A percentile compares a stretch with the other conserved stretches of the same genome.
Conservation (phyloP, 495 filamentous ascomycete species). For the Tuber melanosporum region DNA sequence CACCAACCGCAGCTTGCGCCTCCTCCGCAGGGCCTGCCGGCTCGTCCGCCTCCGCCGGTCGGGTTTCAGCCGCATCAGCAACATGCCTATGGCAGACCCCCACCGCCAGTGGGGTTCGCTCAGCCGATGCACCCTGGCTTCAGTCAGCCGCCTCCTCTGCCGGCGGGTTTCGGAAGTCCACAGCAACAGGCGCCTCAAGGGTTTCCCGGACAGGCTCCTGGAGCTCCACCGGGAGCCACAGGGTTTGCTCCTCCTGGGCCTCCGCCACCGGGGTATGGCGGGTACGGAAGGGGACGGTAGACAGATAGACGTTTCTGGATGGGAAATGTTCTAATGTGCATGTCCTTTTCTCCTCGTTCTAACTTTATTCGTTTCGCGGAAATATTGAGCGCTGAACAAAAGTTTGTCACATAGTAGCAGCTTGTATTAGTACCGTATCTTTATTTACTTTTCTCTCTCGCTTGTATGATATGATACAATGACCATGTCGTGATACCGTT, state of each 20-base stretch:
- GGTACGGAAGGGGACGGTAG: constrained; percentile 35
- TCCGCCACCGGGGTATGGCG: constrained; percentile 31
- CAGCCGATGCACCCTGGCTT: constrained; percentile 36
- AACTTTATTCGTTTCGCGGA: neutral
- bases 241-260: constrained; percentile 34
- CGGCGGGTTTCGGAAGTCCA: constrained; percentile 37
- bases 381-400: neutral
- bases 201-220: constrained; percentile 34
- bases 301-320: neutral
- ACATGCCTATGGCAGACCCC: constrained; percentile 33
- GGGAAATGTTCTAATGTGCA: constrained; percentile 5
- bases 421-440: neutral
- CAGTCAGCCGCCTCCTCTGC: constrained; percentile 31
- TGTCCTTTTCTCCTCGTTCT: constrained; percentile 5
- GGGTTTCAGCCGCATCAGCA: constrained; percentile 36
- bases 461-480: neutral
- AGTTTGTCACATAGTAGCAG: neutral
- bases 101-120: constrained; percentile 33
- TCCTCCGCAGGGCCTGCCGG: constrained; percentile 38
- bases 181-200: constrained; percentile 28
- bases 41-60: constrained; percentile 36
- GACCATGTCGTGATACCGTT: neutral
- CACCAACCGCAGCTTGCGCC: constrained; percentile 40
- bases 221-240: constrained; percentile 34
- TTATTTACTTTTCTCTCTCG: neutral